Evolutionary conservation across 495 filamentous ascomycete species (phyloP).

Genomic region (Aspergillus mulundensis): DNA sequence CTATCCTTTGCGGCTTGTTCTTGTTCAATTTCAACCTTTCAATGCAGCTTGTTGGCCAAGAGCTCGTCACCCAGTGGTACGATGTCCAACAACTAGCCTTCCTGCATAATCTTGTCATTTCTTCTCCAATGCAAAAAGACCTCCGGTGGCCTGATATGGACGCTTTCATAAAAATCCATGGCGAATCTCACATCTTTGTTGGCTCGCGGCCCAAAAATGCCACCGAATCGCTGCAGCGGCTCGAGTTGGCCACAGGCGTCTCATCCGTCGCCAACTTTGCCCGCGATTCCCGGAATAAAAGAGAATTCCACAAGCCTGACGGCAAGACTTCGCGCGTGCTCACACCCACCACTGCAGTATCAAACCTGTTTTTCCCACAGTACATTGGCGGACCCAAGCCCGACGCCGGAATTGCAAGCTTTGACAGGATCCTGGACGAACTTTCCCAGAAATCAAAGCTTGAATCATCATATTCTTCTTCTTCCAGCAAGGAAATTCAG

Average conservation of each 20-base stretch:
- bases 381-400: slow-evolving; percentile 16
- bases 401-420: slow-evolving; percentile 18
- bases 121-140: slow-evolving; percentile 16
- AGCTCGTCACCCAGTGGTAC: slow-evolving; percentile 27
- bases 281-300: slow-evolving; percentile 21
- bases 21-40: slow-evolving; percentile 24
- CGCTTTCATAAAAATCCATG: slow-evolving; percentile 30
- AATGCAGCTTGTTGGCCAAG: slow-evolving; percentile 25
- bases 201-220: slow-evolving; percentile 26
- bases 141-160: slow-evolving; percentile 34
- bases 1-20: slow-evolving; percentile 27
- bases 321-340: slow-evolving; percentile 23
- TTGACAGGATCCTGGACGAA: slow-evolving; percentile 24
- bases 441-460: slow-evolving; percentile 20
- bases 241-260: slow-evolving; percentile 26
- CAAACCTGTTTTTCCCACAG: slow-evolving; percentile 22
- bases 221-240: slow-evolving; percentile 24
- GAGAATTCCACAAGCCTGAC: slow-evolving; percentile 18
- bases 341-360: slow-evolving; percentile 22
- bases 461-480: neutral
- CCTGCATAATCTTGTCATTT: slow-evolving; percentile 25
- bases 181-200: slow-evolving; percentile 30
- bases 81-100: slow-evolving; percentile 30
- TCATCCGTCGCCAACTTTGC: slow-evolving; percentile 26
- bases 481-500: slow-evolving; percentile 1